A percentile compares a stretch with the other conserved stretches of the same genome.
phyloP scores from a whole-genome alignment of 2,329 filamentous ascomycete species.

The Calycina herbarum region DNA sequence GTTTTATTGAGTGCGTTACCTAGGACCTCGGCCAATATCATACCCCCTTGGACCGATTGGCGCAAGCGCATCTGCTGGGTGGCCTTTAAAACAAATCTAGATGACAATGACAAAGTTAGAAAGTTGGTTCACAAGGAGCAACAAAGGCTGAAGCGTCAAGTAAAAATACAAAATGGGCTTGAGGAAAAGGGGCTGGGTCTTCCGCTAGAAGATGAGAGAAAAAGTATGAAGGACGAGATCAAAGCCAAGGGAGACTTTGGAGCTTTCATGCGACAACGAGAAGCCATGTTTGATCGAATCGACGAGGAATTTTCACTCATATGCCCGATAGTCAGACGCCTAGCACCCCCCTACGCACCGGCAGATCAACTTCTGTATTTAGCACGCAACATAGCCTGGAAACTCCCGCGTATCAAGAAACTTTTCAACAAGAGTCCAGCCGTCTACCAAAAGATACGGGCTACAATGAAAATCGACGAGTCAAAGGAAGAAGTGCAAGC shows the following conservation, averaged over 20 bases:
- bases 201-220: background rate
- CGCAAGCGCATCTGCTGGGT: background rate
- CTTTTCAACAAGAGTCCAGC: background rate
- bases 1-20: background rate
- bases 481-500: background rate
- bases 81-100: background rate
- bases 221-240: background rate
- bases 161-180: background rate
- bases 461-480: background rate
- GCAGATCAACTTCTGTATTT: background rate
- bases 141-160: background rate
- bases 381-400: background rate
- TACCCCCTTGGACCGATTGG: background rate
- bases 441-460: background rate
- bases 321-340: background rate
- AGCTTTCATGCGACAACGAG: background rate
- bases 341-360: background rate
- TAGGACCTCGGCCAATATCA: background rate
- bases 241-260: background rate
- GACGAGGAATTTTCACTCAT: background rate
- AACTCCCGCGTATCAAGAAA: background rate
- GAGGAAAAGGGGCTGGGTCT: background rate
- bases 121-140: background rate
- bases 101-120: background rate
- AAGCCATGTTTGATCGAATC: background rate